Conservation (phyloP, 768 basidiomycete species). For the Lentinus tigrinus region DNA sequence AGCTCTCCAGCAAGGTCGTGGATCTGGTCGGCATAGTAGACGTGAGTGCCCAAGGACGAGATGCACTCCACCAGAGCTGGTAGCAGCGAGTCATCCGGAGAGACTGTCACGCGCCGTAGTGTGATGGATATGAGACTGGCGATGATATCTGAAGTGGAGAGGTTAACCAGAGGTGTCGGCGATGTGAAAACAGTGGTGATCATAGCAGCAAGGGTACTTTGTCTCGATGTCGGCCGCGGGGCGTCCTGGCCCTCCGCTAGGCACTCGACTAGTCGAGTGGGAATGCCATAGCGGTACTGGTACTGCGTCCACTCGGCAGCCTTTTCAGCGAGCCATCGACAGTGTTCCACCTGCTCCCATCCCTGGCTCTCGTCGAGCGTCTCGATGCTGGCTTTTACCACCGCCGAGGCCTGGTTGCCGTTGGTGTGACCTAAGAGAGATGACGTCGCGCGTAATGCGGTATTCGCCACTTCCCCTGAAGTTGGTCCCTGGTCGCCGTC, state of each 20-base stretch:
- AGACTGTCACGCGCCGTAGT: slow-evolving; percentile 63
- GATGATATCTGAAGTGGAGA: slow-evolving; percentile 88
- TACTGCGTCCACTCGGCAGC: slow-evolving; percentile 88
- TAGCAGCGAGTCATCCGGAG: slow-evolving; percentile 64
- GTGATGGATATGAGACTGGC: slow-evolving; percentile 75
- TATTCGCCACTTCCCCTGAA: slow-evolving; percentile 67
- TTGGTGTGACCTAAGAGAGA: slow-evolving; percentile 75
- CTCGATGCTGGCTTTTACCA: slow-evolving; percentile 73
- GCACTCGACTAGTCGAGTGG: slow-evolving; percentile 79
- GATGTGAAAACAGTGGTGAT: slow-evolving; percentile 81
- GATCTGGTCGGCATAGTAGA: slow-evolving; percentile 96
- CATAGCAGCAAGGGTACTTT: slow-evolving; percentile 71
- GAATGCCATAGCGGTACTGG: slow-evolving; percentile 89
- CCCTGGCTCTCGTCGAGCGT: slow-evolving; percentile 58
- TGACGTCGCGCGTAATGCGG: slow-evolving; percentile 69
- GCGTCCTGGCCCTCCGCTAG: slow-evolving; percentile 64
- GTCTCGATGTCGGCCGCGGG: slow-evolving; percentile 45
- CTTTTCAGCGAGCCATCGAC: slow-evolving; percentile 78
- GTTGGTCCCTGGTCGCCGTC: slow-evolving; percentile 88
- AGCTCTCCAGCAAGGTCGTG: slow-evolving; percentile 88
- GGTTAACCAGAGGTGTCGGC: slow-evolving; percentile 78
- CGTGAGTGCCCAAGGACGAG: slow-evolving; percentile 81
- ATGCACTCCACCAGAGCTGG: slow-evolving; percentile 72
- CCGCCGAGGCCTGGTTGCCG: slow-evolving; percentile 66
- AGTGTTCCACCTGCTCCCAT: slow-evolving; percentile 72